These are phyloP conservation scores for Nothophaeocryptopus gaeumannii DNA, from an alignment of 2,329 filamentous ascomycete genomes.

Conservation along the genomic window DNA sequence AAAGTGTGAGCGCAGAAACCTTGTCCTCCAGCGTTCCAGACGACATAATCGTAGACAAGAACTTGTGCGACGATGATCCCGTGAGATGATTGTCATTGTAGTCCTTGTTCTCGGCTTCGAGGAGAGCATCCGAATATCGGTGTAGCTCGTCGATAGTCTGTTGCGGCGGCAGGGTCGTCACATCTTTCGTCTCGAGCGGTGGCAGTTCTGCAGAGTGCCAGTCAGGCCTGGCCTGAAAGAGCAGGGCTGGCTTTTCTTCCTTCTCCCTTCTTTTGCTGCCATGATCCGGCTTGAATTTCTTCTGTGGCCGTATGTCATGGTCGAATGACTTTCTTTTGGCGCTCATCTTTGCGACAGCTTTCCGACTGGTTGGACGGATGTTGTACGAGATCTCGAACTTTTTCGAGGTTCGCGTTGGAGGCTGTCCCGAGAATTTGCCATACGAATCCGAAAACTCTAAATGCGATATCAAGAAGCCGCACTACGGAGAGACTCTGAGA, in stretches of 20 bases:
- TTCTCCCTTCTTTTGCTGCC: slow-evolving; percentile 5
- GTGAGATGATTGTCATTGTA: slow-evolving; percentile 71
- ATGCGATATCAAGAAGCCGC: too few relatives aligned
- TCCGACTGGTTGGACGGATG: not conserved
- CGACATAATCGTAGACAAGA: slow-evolving; percentile 94
- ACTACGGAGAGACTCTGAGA: too few relatives aligned
- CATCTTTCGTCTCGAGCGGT: slow-evolving; percentile 46
- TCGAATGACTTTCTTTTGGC: slow-evolving; percentile 36
- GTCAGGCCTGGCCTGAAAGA: slow-evolving; percentile 61
- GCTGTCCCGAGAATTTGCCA: too few relatives aligned
- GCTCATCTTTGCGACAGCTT: slow-evolving; percentile 28
- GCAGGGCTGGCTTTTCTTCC: slow-evolving; percentile 18
- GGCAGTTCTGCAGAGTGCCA: slow-evolving; percentile 64
- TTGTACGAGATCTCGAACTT: not conserved
- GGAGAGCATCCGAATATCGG: slow-evolving; percentile 67
- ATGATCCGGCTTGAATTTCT: slow-evolving; percentile 30
- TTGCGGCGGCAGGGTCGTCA: slow-evolving; percentile 48
- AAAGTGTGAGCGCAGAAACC: slow-evolving; percentile 88
- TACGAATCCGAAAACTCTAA: too few relatives aligned
- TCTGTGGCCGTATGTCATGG: slow-evolving; percentile 28
- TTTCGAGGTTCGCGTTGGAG: not conserved
- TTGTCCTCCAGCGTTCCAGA: slow-evolving; percentile 96
- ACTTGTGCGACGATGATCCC: slow-evolving; percentile 85
- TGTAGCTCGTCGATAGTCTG: slow-evolving; percentile 59
- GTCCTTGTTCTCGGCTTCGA: slow-evolving; percentile 72